These are phyloP conservation scores for Dendrostoma leiphaemia DNA, from an alignment of 2,329 filamentous ascomycete genomes.

Conservation along the genomic window DNA sequence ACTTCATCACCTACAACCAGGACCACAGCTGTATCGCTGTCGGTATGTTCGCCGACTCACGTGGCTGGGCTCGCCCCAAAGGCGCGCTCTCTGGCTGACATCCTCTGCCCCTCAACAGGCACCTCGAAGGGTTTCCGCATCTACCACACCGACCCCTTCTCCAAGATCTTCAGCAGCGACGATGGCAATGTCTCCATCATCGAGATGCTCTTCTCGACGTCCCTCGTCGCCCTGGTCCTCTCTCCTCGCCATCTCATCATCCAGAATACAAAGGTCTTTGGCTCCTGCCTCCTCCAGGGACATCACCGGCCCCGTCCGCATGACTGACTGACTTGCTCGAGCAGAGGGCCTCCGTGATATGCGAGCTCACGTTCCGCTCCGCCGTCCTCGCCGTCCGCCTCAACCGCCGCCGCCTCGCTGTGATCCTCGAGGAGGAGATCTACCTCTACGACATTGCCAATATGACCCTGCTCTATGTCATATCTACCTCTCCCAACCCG, in stretches of 20 bases:
- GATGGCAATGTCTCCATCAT: conserved; percentile 94
- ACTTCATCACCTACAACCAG: conserved; percentile 99
- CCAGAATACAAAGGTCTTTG: conserved; percentile 86
- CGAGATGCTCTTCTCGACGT: conserved; percentile 99
- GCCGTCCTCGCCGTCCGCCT: conserved; percentile 90
- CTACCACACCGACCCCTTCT: conserved; percentile 95
- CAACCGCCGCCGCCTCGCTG: conserved; percentile 90
- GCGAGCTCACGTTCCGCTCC: conserved; percentile 97
- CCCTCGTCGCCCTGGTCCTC: conserved; percentile 87
- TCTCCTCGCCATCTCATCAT: conserved; percentile 92
- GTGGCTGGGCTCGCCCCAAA: conserved; percentile 3
- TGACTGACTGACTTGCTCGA: conserved; percentile 19
- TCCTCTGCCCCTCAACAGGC: conserved; percentile 46
- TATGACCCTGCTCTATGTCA: conserved; percentile 91
- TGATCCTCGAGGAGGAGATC: conserved; percentile 92
- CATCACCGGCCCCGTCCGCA: conserved; percentile 4
- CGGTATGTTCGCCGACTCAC: conserved; percentile 53
- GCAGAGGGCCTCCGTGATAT: conserved; percentile 77
- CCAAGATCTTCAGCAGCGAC: conserved; percentile 90
- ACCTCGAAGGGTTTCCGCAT: conserved; percentile 94
- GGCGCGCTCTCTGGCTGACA: conserved; percentile 11
- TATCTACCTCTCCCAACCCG: conserved; percentile 91
- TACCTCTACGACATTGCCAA: conserved; percentile 99
- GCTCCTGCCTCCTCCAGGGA: not conserved
- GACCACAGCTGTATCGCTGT: conserved; percentile 97